Evolutionary conservation across 116 monocot species (phyloP).

Genomic region (Cymodocea nodosa): DNA sequence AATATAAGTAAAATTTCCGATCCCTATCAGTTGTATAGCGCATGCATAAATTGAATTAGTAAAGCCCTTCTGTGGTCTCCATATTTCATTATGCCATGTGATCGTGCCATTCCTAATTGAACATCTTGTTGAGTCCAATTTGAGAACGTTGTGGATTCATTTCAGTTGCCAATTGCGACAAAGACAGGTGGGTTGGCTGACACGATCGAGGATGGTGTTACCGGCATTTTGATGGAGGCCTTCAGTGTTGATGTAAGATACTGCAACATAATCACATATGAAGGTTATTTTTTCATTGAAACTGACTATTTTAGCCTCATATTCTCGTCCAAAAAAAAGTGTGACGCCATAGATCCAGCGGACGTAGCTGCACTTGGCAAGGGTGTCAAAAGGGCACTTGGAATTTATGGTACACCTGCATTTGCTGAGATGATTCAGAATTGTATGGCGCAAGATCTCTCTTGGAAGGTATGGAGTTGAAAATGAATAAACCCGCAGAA

Average conservation of each 20-base stretch:
- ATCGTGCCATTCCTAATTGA: neutral
- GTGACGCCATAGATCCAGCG: constrained; percentile 21
- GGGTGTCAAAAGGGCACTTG: constrained; percentile 41
- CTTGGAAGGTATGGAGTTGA: constrained; percentile 52
- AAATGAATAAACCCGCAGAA: neutral
- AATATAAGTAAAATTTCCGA: too few relatives aligned
- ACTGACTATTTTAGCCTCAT: neutral
- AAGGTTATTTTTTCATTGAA: neutral
- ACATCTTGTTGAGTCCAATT: neutral
- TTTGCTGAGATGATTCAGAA: constrained; percentile 60
- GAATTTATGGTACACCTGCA: constrained; percentile 26
- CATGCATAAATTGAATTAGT: too few relatives aligned
- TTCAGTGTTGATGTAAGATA: constrained; percentile 54
- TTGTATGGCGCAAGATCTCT: constrained; percentile 75
- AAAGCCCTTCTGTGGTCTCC: neutral
- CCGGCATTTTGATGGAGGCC: constrained; percentile 72
- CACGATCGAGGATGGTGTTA: constrained; percentile 66
- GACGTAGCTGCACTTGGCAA: constrained; percentile 36
- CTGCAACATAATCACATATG: neutral
- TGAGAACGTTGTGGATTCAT: constrained; percentile 3
- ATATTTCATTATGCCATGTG: neutral
- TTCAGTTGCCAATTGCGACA: constrained; percentile 40
- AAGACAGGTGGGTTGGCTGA: constrained; percentile 78
- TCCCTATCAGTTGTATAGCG: too few relatives aligned
- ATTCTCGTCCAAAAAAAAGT: neutral